Conservation (phyloP, 176 grass and related monocot genomes). For the Typha latifolia region DNA sequence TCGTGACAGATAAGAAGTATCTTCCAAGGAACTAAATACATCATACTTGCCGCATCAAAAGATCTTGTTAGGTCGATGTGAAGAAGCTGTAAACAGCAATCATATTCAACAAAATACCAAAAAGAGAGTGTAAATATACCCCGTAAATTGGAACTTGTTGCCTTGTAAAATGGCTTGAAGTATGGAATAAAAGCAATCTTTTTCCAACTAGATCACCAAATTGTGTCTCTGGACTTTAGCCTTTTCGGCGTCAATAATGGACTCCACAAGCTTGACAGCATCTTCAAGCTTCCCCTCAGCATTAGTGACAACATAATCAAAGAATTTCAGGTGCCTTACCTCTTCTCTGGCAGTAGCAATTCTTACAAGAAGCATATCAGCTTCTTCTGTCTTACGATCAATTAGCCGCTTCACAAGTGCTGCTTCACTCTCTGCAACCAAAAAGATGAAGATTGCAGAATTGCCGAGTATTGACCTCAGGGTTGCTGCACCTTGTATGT, state of each 20-base stretch:
- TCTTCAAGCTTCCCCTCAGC: conserved; percentile 80
- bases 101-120: too few species aligned
- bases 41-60: too few species aligned
- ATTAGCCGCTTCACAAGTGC: conserved; percentile 86
- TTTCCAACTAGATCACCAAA: conserved; percentile 39
- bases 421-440: conserved; percentile 81
- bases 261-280: conserved; percentile 69
- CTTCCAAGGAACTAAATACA: too few species aligned
- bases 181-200: too few species aligned
- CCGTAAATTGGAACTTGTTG: too few species aligned
- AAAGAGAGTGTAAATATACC: too few species aligned
- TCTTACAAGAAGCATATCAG: conserved; percentile 93
- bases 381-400: conserved; percentile 79
- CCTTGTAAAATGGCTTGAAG: too few species aligned
- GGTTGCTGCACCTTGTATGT: conserved; percentile 92
- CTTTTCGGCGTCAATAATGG: conserved; percentile 93
- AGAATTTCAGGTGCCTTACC: conserved; percentile 48
- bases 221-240: conserved; percentile 54
- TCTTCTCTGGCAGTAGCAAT: conserved; percentile 84
- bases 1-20: too few species aligned
- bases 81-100: too few species aligned
- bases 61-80: too few species aligned
- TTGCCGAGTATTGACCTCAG: conserved; percentile 67
- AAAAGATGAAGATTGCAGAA: conserved; percentile 88
- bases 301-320: conserved; percentile 86